phyloP scores from a whole-genome alignment of 371 early-diverging fungal species.

The Mortierella sp. region DNA sequence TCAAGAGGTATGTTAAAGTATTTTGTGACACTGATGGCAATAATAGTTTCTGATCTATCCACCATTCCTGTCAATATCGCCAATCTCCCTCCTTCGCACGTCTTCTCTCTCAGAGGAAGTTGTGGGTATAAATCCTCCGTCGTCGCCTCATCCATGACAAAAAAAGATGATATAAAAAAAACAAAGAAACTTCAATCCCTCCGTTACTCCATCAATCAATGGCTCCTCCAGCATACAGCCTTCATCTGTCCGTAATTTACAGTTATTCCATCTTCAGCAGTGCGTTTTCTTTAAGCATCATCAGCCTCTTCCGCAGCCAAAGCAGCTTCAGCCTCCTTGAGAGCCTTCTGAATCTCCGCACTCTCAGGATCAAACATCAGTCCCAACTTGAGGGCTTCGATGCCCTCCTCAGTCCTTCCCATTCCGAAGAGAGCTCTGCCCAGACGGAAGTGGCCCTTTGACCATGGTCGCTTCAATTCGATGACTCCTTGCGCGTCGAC shows the following conservation, averaged over 20 bases:
- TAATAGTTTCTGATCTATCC: background rate
- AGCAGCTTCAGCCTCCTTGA: constrained; percentile 56
- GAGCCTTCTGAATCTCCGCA: constrained; percentile 68
- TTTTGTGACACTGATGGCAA: too few relatives aligned
- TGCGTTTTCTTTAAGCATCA: constrained; percentile 11
- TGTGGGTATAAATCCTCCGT: constrained; percentile 14
- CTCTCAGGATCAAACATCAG: constrained; percentile 77
- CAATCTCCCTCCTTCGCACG: constrained; percentile 1
- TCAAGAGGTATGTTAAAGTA: constrained; percentile 21
- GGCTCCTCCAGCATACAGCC: background rate
- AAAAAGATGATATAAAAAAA: background rate
- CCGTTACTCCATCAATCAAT: too few relatives aligned
- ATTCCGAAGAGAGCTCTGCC: constrained; percentile 81
- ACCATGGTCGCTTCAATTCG: constrained; percentile 80
- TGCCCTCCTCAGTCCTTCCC: constrained; percentile 74
- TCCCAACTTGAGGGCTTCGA: constrained; percentile 76
- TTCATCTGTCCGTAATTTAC: background rate
- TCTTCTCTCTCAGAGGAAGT: constrained; percentile 5
- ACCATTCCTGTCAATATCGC: background rate
- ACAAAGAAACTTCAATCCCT: background rate
- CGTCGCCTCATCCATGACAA: background rate
- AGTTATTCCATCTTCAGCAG: background rate
- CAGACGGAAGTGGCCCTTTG: constrained; percentile 86
- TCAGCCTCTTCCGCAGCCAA: constrained; percentile 21
- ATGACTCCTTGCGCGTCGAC: constrained; percentile 84